Evolutionary conservation across 1,284 basidiomycete genomes (phyloP).

Genomic region (Rhodotorula sp.): DNA sequence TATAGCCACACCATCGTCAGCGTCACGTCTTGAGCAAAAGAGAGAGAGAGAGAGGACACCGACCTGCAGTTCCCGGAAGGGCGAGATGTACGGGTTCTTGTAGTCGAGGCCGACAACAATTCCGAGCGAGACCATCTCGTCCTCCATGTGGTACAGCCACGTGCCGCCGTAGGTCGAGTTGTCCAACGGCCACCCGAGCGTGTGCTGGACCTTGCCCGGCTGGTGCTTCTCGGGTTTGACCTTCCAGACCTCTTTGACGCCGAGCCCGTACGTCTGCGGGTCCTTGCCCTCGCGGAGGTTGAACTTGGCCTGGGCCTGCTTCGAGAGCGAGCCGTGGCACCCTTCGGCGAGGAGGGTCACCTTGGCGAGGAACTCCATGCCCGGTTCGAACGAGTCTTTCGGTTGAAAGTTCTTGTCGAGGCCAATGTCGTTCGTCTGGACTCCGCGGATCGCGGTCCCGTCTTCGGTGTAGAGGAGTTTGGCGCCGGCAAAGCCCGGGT

Average conservation of each 20-base stretch:
- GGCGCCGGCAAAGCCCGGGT: slow-evolving; percentile 93
- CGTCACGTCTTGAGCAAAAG: too few relatives aligned
- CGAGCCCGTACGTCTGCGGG: slow-evolving; percentile 94
- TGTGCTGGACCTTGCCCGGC: slow-evolving; percentile 86
- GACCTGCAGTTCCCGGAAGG: slow-evolving; percentile 90
- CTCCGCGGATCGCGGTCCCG: slow-evolving; percentile 70
- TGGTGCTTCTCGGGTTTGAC: slow-evolving; percentile 73
- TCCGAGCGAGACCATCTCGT: slow-evolving; percentile 85
- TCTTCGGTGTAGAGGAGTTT: slow-evolving; percentile 71
- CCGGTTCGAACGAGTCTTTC: slow-evolving; percentile 91
- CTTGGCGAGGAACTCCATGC: slow-evolving; percentile 94
- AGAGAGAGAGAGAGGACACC: slow-evolving; percentile 50
- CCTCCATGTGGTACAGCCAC: slow-evolving; percentile 95
- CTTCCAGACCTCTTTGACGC: slow-evolving; percentile 97
- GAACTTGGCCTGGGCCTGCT: slow-evolving; percentile 76
- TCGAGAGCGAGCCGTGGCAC: slow-evolving; percentile 87
- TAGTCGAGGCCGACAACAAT: slow-evolving; percentile 95
- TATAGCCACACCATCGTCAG: slow-evolving; percentile 50
- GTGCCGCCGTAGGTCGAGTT: slow-evolving; percentile 87
- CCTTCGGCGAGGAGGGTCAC: slow-evolving; percentile 96
- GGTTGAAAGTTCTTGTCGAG: slow-evolving; percentile 73
- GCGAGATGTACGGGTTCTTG: slow-evolving; percentile 87
- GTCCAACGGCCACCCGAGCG: slow-evolving; percentile 90
- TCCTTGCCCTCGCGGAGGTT: slow-evolving; percentile 73
- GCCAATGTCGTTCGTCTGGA: slow-evolving; percentile 93